Percentiles rank a stretch among this genome's conserved stretches.
phyloP scores from a whole-genome alignment of 73 alveolate genomes.

The Symbiodinium natans region DNA sequence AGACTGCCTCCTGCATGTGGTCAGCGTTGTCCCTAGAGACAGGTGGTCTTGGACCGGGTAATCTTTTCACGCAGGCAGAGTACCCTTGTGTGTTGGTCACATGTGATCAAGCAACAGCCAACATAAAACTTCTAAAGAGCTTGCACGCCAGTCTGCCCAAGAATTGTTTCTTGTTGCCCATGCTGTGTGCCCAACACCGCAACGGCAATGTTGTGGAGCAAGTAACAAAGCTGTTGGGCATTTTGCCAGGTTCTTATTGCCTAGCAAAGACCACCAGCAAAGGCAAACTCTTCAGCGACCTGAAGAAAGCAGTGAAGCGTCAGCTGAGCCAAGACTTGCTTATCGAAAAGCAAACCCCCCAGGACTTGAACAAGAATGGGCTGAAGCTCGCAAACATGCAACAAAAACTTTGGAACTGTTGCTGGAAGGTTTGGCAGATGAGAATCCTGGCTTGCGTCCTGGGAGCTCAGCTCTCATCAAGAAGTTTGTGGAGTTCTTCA shows the following conservation, averaged over 20 bases:
- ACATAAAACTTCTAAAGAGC: not conserved
- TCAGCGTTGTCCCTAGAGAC: not conserved
- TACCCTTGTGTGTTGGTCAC: not conserved
- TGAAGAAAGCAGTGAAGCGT: not conserved
- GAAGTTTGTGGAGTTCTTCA: not conserved
- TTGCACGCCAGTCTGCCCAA: not conserved
- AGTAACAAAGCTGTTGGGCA: not conserved
- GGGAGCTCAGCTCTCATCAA: not conserved
- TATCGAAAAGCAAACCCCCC: slow-evolving; percentile 28
- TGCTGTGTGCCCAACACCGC: not conserved
- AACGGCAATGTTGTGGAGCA: not conserved
- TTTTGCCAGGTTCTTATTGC: not conserved
- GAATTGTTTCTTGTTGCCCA: not conserved
- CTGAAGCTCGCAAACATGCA: not conserved
- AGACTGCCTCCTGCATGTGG: not conserved
- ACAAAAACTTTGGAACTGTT: not conserved
- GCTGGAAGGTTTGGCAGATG: not conserved
- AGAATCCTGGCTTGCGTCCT: not conserved
- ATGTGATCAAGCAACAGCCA: not conserved
- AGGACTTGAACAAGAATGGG: slow-evolving; percentile 38
- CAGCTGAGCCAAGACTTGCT: not conserved
- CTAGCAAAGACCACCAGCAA: slow-evolving; percentile 6
- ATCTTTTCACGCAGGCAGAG: not conserved
- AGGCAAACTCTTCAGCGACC: not conserved
- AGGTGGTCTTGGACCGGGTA: not conserved